Conservation (phyloP, 352 stramenopile genomes). For the Globisporangium viniferum region DNA sequence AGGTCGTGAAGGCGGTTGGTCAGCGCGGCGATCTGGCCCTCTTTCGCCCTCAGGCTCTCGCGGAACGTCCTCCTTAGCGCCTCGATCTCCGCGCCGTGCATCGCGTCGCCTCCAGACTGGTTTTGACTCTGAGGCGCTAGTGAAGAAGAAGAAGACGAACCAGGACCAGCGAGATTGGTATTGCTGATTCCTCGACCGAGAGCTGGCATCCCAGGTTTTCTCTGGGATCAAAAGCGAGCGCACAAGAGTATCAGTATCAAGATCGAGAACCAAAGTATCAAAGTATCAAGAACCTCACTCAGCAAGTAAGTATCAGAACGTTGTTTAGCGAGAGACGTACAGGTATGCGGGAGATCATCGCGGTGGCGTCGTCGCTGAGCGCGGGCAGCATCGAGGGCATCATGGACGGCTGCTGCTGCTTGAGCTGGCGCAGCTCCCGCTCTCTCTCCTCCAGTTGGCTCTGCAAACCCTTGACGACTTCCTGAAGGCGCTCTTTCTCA, state of each 20-base stretch:
- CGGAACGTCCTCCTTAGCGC: constrained; percentile 45
- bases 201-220: constrained; percentile 21
- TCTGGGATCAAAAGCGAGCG: constrained; percentile 12
- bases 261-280: not conserved
- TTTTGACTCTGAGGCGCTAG: constrained; percentile 10
- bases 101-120: constrained; percentile 14
- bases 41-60: constrained; percentile 52
- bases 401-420: constrained; percentile 9
- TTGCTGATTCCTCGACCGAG: not conserved
- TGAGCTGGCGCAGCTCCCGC: constrained; percentile 29
- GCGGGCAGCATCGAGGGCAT: not conserved
- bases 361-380: not conserved
- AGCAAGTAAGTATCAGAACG: not conserved
- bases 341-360: constrained; percentile 27
- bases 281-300: not conserved
- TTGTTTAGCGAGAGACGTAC: constrained; percentile 16
- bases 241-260: not conserved
- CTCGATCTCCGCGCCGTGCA: constrained; percentile 35
- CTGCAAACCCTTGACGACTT: constrained; percentile 51
- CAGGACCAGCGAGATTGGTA: not conserved
- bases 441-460: constrained; percentile 62
- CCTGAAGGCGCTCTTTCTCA: constrained; percentile 64
- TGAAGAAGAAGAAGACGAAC: not conserved
- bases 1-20: constrained; percentile 31
- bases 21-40: constrained; percentile 54